phyloP scores from a whole-genome alignment of 2,329 filamentous ascomycete species.

The Stagonosporopsis vannaccii region DNA sequence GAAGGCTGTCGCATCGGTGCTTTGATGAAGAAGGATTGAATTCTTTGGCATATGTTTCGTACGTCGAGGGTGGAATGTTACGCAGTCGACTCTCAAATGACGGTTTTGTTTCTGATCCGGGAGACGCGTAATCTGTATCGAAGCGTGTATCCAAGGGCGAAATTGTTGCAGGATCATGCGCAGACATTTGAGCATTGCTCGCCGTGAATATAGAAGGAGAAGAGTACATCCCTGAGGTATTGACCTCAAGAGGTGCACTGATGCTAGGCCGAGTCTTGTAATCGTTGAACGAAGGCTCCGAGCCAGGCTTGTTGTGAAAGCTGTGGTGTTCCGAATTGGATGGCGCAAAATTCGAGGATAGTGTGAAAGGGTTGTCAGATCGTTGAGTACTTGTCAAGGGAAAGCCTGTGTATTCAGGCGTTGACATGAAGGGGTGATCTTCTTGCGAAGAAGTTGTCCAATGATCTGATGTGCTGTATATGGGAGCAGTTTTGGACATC shows the following conservation, averaged over 20 bases:
- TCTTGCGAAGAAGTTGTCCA: slow-evolving; percentile 4
- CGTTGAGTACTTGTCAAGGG: not conserved
- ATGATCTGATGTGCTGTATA: not conserved
- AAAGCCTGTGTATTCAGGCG: slow-evolving; percentile 1
- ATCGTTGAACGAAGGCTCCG: not conserved
- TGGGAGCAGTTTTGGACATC: not conserved
- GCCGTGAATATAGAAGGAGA: slow-evolving; percentile 13
- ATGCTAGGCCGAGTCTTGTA: not conserved
- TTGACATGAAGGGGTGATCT: not conserved
- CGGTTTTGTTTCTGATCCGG: slow-evolving; percentile 2
- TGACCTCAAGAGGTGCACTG: not conserved
- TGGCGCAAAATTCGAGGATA: not conserved
- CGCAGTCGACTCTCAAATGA: not conserved
- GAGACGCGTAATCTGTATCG: slow-evolving; percentile 4
- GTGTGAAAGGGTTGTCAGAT: not conserved
- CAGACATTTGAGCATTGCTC: not conserved
- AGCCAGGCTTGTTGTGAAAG: not conserved
- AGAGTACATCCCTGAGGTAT: not conserved
- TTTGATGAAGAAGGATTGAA: not conserved
- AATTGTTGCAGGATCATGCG: slow-evolving; percentile 6
- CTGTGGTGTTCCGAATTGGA: not conserved
- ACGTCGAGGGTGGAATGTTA: not conserved
- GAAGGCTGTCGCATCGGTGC: slow-evolving; percentile 11
- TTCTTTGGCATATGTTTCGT: not conserved
- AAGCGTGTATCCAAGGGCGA: slow-evolving; percentile 21